These are phyloP conservation scores for Xylaria digitata DNA, from an alignment of 2,329 filamentous ascomycete species.

Conservation along the genomic window DNA sequence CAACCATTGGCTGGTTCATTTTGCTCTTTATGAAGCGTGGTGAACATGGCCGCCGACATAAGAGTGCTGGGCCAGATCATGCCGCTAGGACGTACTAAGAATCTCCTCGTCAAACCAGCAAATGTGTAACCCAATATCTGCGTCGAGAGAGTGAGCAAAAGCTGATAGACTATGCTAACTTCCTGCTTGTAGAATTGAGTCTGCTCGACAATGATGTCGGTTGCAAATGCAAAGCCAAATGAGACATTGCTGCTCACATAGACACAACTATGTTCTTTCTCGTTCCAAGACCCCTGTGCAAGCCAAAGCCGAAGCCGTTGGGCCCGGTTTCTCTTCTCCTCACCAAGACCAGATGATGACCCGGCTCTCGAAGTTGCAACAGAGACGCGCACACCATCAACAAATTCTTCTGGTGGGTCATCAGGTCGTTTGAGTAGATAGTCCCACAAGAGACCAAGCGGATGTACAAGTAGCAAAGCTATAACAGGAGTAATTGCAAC, in stretches of 20 bases:
- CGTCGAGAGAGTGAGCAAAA: constrained; percentile 85
- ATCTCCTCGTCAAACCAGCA: constrained; percentile 82
- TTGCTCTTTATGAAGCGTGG: constrained; percentile 84
- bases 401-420: constrained; percentile 66
- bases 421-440: constrained; percentile 70
- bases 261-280: constrained; percentile 89
- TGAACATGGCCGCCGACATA: constrained; percentile 91
- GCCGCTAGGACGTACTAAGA: constrained; percentile 83
- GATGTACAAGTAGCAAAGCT: constrained; percentile 84
- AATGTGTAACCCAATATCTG: constrained; percentile 90
- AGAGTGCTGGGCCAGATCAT: constrained; percentile 94
- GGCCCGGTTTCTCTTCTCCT: constrained; percentile 48
- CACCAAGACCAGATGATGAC: constrained; percentile 24
- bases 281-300: constrained; percentile 84
- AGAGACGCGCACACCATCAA: constrained; percentile 61
- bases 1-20: constrained; percentile 86
- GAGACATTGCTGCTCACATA: constrained; percentile 92
- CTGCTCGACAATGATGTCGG: constrained; percentile 90
- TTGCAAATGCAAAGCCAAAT: constrained; percentile 89
- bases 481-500: constrained; percentile 91
- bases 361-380: constrained; percentile 23
- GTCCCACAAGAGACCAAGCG: constrained; percentile 85
- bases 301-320: constrained; percentile 75
- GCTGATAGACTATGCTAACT: constrained; percentile 79
- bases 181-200: constrained; percentile 89